phyloP scores from a whole-genome alignment of 2,329 filamentous ascomycete genomes.

The Venturia nashicola region DNA sequence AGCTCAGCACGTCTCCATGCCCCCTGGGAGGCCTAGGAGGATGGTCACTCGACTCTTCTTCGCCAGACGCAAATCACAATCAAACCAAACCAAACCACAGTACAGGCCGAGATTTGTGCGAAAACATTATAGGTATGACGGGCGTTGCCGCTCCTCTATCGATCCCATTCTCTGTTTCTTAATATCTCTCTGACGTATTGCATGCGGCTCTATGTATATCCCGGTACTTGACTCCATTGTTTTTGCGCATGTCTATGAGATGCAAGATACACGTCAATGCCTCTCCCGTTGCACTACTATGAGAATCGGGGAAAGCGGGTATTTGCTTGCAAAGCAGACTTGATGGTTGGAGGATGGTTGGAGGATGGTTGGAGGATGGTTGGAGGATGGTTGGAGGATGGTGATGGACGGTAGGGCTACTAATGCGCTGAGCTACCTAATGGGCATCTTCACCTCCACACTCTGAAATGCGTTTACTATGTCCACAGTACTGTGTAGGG shows the following conservation, averaged over 20 bases:
- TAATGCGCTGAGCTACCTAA: no score
- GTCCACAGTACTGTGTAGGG: no score
- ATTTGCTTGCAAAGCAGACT: background rate
- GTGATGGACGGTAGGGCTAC: no score
- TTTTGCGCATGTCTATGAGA: background rate
- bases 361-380: no score
- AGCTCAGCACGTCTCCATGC: no score
- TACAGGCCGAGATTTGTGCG: background rate
- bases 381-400: no score
- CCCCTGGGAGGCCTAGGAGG: no score
- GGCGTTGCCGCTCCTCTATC: background rate
- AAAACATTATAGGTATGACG: background rate
- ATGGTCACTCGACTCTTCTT: no score
- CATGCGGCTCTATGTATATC: background rate
- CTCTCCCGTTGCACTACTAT: background rate
- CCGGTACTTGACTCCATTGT: background rate
- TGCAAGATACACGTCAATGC: background rate
- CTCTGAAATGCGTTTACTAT: no score
- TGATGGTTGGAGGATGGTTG: background rate
- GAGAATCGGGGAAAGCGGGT: background rate
- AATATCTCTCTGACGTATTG: background rate
- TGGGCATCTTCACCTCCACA: background rate
- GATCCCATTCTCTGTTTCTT: background rate
- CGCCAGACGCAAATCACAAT: no score
- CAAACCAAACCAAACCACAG: no score